phyloP scores from a whole-genome alignment of 2,329 filamentous ascomycete genomes.

The Magnaporthiopsis incrustans region DNA sequence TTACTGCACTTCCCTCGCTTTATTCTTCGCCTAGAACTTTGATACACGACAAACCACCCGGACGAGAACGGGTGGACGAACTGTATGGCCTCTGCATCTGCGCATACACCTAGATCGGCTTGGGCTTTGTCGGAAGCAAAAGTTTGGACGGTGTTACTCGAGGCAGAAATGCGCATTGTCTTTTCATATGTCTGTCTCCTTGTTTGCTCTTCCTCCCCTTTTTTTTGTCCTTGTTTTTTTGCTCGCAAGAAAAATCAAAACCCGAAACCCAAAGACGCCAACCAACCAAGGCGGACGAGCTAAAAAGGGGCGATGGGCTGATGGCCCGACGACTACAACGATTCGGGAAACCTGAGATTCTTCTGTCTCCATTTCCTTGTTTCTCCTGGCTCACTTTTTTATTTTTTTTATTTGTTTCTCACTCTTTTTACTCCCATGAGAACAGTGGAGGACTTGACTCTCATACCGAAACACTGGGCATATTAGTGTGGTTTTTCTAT shows the following conservation, averaged over 20 bases:
- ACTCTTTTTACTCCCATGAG: background rate
- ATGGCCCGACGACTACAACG: background rate
- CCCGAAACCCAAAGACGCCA: background rate
- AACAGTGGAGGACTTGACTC: background rate
- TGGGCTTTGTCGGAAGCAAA: background rate
- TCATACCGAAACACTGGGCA: background rate
- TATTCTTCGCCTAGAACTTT: background rate
- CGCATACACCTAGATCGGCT: background rate
- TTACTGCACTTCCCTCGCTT: background rate
- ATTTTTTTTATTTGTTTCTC: too few species aligned
- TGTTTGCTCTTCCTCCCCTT: slow-evolving; percentile 17
- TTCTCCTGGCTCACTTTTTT: background rate
- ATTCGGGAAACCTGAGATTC: background rate
- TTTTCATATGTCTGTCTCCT: slow-evolving; percentile 6
- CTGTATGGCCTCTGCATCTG: background rate
- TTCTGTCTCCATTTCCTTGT: background rate
- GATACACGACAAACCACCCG: background rate
- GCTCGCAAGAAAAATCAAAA: background rate
- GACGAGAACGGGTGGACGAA: background rate
- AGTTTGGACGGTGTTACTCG: background rate
- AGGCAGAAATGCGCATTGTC: background rate
- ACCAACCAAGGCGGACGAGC: background rate
- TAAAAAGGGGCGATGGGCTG: background rate
- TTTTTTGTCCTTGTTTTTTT: slow-evolving; percentile 11
- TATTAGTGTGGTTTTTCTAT: background rate